phyloP scores from a whole-genome alignment of 495 filamentous ascomycete genomes.

The Astrocystis sublimbata region DNA sequence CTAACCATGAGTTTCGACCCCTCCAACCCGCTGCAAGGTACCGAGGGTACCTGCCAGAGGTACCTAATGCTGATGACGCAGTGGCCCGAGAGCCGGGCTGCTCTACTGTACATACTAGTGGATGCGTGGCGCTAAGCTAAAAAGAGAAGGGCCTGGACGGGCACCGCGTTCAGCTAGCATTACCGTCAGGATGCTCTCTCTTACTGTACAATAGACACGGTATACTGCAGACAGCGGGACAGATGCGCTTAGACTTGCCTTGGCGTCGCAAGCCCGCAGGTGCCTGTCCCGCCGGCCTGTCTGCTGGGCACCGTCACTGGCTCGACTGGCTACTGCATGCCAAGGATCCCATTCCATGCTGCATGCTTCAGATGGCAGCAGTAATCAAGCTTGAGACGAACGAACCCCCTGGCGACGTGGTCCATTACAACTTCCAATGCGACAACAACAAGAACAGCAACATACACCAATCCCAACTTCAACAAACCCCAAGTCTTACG shows the following conservation, averaged over 20 bases:
- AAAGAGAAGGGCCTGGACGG: not conserved
- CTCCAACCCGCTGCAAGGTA: conserved; percentile 7
- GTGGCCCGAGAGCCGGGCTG: too few species aligned
- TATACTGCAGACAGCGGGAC: not conserved
- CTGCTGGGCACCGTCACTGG: too few species aligned
- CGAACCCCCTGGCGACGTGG: conserved; percentile 1
- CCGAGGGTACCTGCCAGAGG: not conserved
- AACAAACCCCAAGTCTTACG: too few species aligned
- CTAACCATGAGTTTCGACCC: not conserved
- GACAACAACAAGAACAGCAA: too few species aligned
- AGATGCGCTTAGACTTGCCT: not conserved
- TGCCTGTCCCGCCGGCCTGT: not conserved
- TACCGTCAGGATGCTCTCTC: not conserved
- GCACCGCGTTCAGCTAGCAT: not conserved
- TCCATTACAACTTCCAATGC: not conserved
- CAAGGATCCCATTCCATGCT: conserved; percentile 10
- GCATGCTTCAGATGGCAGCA: conserved; percentile 14
- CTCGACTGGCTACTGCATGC: not conserved
- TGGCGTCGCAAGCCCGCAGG: not conserved
- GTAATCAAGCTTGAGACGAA: too few species aligned
- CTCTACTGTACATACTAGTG: too few species aligned
- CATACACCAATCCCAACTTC: too few species aligned
- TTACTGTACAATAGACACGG: not conserved
- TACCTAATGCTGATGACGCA: too few species aligned
- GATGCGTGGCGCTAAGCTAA: too few species aligned